Evolutionary conservation across 306 rosid genomes (phyloP), one percentile per base, ranked within the genome.

Genomic region (Echinosophora koreensis): DNA sequence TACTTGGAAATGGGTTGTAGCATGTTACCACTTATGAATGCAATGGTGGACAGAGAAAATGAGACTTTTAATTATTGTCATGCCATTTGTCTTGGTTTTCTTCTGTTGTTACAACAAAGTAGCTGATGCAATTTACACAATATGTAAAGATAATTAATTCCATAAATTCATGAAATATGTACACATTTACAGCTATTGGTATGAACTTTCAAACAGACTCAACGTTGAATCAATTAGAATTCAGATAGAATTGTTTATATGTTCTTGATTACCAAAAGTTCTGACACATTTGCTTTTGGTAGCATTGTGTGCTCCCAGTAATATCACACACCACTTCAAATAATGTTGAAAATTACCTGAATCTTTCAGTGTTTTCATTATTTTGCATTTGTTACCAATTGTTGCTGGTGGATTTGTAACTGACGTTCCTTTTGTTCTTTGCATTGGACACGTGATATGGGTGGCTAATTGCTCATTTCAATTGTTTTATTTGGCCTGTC

Each of bases 131-230:
- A 62, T 52, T 66, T 15, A 37, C 35, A 39, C 38, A 54, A 32
- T 60, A 61, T 41, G 5, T 41, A 37, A 30, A 67, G 61, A 69
- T 39, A 9, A 54, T 69, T 39, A 9, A 54, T 69, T 37, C 5
- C 54, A 39, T 59, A 59, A 77, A 57, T 49, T 49, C 42, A n/a
- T 27, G 9, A 77, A 69, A 62, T 52, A 1, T 47, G 22, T 58
- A 49, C 11, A 28, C 49, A 51, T 62, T 55, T 54, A 5, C 54
- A 72, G 59, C 46, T 41, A 9, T 77, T 46, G 56, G 3, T 28
- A 39, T 66, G 74, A 66, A 7, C 34, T 57, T 77, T 58, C 38
- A 32, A 17, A 46, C 35, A 37, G 28, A 77, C 55, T 46, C 22
- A 22, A 22, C 22, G 22, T 22, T 22, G 22, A 22, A 22, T 22